These are phyloP conservation scores for Globisporangium splendens DNA, from an alignment of 352 stramenopile genomes.

Conservation along the genomic window DNA sequence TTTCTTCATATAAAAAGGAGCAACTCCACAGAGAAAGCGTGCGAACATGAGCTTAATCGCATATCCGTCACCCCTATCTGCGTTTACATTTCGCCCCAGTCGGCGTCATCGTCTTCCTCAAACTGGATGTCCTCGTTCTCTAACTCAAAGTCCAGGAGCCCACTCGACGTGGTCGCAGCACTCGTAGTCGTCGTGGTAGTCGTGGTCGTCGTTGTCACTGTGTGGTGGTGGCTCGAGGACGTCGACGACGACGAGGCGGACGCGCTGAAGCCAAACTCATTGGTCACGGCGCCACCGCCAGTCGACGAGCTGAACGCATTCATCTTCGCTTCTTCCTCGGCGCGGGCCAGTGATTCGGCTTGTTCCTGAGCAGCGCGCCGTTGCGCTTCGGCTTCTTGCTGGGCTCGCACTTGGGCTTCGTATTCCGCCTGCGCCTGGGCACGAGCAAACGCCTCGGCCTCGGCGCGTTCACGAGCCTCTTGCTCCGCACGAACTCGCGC, in stretches of 20 bases:
- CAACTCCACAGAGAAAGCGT: not conserved
- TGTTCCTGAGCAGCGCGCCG: conserved; percentile 16
- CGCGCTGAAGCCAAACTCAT: conserved; percentile 20
- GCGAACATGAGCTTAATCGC: too few species aligned
- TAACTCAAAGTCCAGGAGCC: conserved; percentile 75
- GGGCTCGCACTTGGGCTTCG: conserved; percentile 8
- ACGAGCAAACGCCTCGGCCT: conserved; percentile 19
- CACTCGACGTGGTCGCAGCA: conserved; percentile 25
- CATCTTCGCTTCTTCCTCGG: conserved; percentile 20
- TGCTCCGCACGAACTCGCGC: conserved; percentile 24
- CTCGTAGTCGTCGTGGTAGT: conserved; percentile 18
- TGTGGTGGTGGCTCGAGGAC: conserved; percentile 17
- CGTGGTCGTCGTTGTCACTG: conserved; percentile 22
- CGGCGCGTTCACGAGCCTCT: conserved; percentile 19
- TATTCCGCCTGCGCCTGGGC: conserved; percentile 3
- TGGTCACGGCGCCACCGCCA: conserved; percentile 5
- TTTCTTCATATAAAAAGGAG: not conserved
- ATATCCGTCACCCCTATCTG: too few species aligned
- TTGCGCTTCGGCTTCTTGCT: conserved; percentile 1
- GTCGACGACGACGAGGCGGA: conserved; percentile 12
- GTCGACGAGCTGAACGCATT: conserved; percentile 21
- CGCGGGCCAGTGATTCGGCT: too few species aligned
- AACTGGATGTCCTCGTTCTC: conserved; percentile 75
- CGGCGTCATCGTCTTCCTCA: conserved; percentile 76
- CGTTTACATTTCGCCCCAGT: conserved; percentile 82